phyloP scores from a whole-genome alignment of 257 asterid species.

The Salvia hispanica region DNA sequence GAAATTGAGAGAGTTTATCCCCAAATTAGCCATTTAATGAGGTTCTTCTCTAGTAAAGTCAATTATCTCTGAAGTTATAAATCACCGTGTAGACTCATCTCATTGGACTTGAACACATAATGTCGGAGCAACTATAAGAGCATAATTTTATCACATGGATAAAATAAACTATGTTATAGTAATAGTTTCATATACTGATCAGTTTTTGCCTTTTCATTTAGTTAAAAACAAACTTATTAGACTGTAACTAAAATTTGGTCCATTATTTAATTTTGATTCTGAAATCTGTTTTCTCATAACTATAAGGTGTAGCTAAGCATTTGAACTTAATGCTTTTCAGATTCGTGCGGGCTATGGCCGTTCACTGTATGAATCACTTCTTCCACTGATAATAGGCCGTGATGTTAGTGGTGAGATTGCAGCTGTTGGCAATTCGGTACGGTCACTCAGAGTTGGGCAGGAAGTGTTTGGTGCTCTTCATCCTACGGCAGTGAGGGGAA shows the following conservation, averaged over 20 bases:
- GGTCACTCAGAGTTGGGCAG: conserved; percentile 71
- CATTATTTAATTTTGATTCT: neutral
- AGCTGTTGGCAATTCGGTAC: conserved; percentile 75
- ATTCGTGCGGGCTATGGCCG: conserved; percentile 98
- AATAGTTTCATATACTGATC: conserved; percentile 1
- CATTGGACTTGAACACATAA: neutral
- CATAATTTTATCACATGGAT: neutral
- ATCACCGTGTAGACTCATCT: neutral
- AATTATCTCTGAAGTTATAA: neutral
- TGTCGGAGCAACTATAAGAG: neutral
- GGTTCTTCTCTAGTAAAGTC: conserved; percentile 1
- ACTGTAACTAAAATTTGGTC: neutral
- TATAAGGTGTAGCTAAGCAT: conserved; percentile 5
- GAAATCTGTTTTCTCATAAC: neutral
- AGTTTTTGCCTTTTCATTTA: neutral
- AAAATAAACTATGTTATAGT: neutral
- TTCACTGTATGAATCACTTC: conserved; percentile 74
- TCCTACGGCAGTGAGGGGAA: conserved; percentile 98
- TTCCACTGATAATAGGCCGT: conserved; percentile 92
- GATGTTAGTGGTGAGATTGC: conserved; percentile 98
- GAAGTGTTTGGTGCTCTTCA: conserved; percentile 97
- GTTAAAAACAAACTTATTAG: neutral
- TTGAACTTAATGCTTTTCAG: conserved; percentile 45
- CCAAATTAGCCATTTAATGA: neutral
- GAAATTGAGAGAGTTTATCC: neutral